A percentile compares a stretch with the other conserved stretches of the same genome.
These are phyloP conservation scores for Filosporella fistucella DNA, from an alignment of 495 filamentous ascomycete species.

Conservation along the genomic window DNA sequence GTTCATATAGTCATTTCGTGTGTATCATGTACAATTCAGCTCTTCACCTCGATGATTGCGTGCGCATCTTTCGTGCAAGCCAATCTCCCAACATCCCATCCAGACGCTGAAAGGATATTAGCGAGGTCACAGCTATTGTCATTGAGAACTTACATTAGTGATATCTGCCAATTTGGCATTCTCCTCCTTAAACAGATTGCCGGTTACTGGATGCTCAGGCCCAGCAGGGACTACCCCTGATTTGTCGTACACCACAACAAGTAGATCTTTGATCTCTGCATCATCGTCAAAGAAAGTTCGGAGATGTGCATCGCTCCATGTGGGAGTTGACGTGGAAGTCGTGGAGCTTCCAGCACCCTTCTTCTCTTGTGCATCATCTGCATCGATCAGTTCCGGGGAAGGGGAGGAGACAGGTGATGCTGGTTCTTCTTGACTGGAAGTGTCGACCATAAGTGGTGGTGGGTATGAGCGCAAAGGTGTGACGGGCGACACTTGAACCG, in stretches of 20 bases:
- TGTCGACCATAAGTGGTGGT: conserved; percentile 55
- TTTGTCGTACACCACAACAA: conserved; percentile 89
- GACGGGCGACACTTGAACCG: conserved; percentile 64
- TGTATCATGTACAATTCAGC: conserved; percentile 19
- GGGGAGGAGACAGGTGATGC: conserved; percentile 62
- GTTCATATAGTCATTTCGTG: conserved; percentile 21
- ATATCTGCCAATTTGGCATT: conserved; percentile 78
- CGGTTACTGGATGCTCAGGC: conserved; percentile 78
- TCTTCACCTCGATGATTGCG: conserved; percentile 28
- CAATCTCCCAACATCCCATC: conserved; percentile 84
- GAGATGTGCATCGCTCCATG: conserved; percentile 83
- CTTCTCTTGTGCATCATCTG: conserved; percentile 33
- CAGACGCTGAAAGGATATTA: conserved; percentile 47
- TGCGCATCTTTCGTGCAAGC: conserved; percentile 61
- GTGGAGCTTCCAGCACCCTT: conserved; percentile 33
- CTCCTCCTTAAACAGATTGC: conserved; percentile 77
- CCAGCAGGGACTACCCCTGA: conserved; percentile 70
- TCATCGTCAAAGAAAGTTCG: conserved; percentile 89
- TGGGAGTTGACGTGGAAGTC: conserved; percentile 40
- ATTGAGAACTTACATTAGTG: conserved; percentile 50
- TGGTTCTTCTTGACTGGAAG: conserved; percentile 57
- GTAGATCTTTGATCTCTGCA: conserved; percentile 84
- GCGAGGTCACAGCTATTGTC: neutral
- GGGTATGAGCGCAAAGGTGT: conserved; percentile 33
- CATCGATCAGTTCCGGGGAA: conserved; percentile 61